Percentiles rank a stretch among this genome's conserved stretches.
Evolutionary conservation across 768 basidiomycete genomes (phyloP).

Genomic region (Podaxis mareebaensis): DNA sequence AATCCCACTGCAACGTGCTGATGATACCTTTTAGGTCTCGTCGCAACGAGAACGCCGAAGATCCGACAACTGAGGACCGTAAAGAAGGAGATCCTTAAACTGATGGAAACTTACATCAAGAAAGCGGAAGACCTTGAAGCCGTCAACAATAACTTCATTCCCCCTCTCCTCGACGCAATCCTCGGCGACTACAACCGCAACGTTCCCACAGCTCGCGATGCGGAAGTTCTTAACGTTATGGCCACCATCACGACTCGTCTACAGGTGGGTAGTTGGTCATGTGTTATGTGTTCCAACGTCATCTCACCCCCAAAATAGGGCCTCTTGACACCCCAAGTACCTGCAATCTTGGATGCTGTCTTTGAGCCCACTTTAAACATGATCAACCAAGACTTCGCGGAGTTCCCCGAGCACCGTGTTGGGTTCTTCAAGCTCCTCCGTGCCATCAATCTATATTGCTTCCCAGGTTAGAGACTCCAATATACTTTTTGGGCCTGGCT

Average conservation of each 20-base stretch:
- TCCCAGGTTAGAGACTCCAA: slow-evolving; percentile 68
- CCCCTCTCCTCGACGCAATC: slow-evolving; percentile 92
- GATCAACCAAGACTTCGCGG: slow-evolving; percentile 99
- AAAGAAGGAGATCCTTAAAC: slow-evolving; percentile 96
- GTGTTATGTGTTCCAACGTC: background rate
- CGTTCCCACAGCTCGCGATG: slow-evolving; percentile 90
- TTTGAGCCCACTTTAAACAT: slow-evolving; percentile 96
- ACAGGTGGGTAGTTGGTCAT: slow-evolving; percentile 58
- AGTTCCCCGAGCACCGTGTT: slow-evolving; percentile 95
- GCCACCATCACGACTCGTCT: slow-evolving; percentile 88
- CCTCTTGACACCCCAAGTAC: slow-evolving; percentile 89
- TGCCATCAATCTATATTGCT: slow-evolving; percentile 90
- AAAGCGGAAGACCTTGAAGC: slow-evolving; percentile 96
- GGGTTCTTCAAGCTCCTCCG: slow-evolving; percentile 97
- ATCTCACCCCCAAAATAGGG: slow-evolving; percentile 44
- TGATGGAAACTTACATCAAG: slow-evolving; percentile 97
- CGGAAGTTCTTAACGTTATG: slow-evolving; percentile 97
- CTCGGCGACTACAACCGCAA: slow-evolving; percentile 97
- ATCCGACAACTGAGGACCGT: slow-evolving; percentile 92
- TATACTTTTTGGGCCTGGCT: slow-evolving; percentile 9
- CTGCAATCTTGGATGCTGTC: slow-evolving; percentile 92
- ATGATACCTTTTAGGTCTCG: slow-evolving; percentile 53
- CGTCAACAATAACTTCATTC: slow-evolving; percentile 90
- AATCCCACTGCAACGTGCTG: slow-evolving; percentile 4
- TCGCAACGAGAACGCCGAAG: slow-evolving; percentile 97